phyloP scores from a whole-genome alignment of 139 green algal genomes.

The Asterochloris erici region DNA sequence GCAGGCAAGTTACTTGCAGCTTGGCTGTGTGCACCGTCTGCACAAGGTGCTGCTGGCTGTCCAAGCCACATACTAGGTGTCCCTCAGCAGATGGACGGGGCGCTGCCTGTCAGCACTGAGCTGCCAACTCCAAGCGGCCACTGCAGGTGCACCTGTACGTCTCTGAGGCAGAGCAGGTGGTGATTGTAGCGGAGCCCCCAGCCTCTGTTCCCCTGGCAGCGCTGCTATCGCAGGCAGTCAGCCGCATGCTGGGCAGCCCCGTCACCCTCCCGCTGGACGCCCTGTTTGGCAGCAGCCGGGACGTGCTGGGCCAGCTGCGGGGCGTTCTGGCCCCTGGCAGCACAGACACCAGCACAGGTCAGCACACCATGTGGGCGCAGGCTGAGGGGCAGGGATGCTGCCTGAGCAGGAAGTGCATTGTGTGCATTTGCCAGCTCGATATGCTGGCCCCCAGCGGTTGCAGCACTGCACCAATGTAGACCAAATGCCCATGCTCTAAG shows the following conservation, averaged over 20 bases:
- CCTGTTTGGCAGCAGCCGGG: conserved; percentile 36
- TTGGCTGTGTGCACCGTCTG: background rate
- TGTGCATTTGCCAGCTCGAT: background rate
- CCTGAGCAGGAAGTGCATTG: background rate
- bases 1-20: background rate
- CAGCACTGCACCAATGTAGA: background rate
- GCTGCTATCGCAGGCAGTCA: conserved; percentile 44
- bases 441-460: background rate
- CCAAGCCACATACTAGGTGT: background rate
- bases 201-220: conserved; percentile 24
- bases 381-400: background rate
- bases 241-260: conserved; percentile 41
- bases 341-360: too few relatives aligned
- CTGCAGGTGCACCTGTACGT: background rate
- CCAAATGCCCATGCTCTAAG: background rate
- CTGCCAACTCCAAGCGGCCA: too few relatives aligned
- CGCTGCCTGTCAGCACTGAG: too few relatives aligned
- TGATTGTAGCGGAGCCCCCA: conserved; percentile 21
- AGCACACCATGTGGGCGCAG: too few relatives aligned
- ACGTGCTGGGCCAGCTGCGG: background rate
- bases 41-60: background rate
- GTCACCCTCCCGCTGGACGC: conserved; percentile 53
- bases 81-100: too few relatives aligned
- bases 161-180: background rate
- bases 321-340: too few relatives aligned